These are phyloP conservation scores for Termitomyces eurrhizus DNA, from an alignment of 768 basidiomycete genomes.

Conservation along the genomic window DNA sequence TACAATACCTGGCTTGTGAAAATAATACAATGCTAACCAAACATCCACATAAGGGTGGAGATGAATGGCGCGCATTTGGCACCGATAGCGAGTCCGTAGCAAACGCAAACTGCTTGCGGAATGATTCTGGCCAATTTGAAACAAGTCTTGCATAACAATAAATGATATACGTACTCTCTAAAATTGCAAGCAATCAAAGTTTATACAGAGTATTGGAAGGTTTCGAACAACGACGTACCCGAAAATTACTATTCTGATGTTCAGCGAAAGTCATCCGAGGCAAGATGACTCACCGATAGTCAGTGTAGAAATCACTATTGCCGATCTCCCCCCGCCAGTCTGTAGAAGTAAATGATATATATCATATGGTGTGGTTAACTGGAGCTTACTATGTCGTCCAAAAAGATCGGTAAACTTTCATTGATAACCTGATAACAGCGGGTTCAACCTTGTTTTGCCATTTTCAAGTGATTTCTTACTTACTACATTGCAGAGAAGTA, in stretches of 20 bases:
- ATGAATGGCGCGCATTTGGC: slow-evolving; percentile 77
- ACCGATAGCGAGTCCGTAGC: slow-evolving; percentile 79
- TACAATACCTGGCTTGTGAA: neutral
- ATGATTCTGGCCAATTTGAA: slow-evolving; percentile 37
- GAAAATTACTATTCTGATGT: slow-evolving; percentile 59
- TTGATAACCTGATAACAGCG: slow-evolving; percentile 57
- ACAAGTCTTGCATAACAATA: neutral
- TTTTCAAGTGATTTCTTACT: slow-evolving; percentile 21
- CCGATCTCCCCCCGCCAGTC: slow-evolving; percentile 65
- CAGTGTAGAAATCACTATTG: slow-evolving; percentile 70
- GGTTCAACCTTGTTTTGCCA: neutral
- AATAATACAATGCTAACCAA: slow-evolving; percentile 35
- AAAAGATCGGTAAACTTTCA: slow-evolving; percentile 79
- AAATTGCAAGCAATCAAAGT: slow-evolving; percentile 18
- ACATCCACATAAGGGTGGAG: slow-evolving; percentile 63
- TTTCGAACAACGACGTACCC: slow-evolving; percentile 46
- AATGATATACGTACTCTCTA: slow-evolving; percentile 57
- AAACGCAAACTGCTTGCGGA: slow-evolving; percentile 70
- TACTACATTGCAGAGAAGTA: slow-evolving; percentile 86
- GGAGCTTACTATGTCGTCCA: slow-evolving; percentile 62
- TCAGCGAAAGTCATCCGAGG: neutral
- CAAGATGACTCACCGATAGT: slow-evolving; percentile 51
- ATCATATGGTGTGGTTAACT: neutral
- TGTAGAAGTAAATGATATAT: slow-evolving; percentile 8
- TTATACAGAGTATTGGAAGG: neutral